A percentile compares a stretch with the other conserved stretches of the same genome.
These are phyloP conservation scores for Miamiensis avidus DNA, from an alignment of 169 alveolate genomes.

Conservation along the genomic window DNA sequence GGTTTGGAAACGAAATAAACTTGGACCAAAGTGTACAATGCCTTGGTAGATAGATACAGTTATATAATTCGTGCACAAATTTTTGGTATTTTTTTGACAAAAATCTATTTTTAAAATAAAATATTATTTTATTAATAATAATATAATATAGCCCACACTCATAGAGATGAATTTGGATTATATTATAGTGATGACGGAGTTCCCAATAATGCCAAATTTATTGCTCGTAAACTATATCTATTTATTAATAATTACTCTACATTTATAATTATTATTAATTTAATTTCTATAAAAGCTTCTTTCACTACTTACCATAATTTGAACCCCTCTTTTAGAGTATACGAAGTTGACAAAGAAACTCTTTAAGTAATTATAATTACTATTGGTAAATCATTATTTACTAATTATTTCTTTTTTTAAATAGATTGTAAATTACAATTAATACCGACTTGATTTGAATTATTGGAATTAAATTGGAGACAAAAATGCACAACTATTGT, in stretches of 20 bases:
- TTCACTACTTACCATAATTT: neutral
- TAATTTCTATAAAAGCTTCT: neutral
- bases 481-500: neutral
- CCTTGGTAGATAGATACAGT: neutral
- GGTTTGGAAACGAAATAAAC: neutral
- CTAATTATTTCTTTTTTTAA: neutral
- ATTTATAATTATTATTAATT: too few relatives aligned
- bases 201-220: too few relatives aligned
- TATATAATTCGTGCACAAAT: neutral
- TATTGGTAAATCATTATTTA: too few relatives aligned
- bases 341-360: conserved; percentile 4
- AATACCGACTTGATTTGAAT: conserved; percentile 35
- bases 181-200: neutral
- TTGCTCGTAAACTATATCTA: neutral
- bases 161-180: neutral
- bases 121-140: neutral
- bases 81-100: neutral
- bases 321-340: conserved; percentile 18
- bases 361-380: too few relatives aligned
- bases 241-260: neutral
- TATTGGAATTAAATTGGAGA: conserved; percentile 9
- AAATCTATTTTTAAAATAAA: too few relatives aligned
- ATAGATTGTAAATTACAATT: conserved; percentile 32
- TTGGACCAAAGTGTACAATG: neutral
- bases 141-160: conserved; percentile 8